A percentile compares a stretch with the other conserved stretches of the same genome.
Conservation (phyloP, 2,329 filamentous ascomycete species). For the Hortaea werneckii region DNA sequence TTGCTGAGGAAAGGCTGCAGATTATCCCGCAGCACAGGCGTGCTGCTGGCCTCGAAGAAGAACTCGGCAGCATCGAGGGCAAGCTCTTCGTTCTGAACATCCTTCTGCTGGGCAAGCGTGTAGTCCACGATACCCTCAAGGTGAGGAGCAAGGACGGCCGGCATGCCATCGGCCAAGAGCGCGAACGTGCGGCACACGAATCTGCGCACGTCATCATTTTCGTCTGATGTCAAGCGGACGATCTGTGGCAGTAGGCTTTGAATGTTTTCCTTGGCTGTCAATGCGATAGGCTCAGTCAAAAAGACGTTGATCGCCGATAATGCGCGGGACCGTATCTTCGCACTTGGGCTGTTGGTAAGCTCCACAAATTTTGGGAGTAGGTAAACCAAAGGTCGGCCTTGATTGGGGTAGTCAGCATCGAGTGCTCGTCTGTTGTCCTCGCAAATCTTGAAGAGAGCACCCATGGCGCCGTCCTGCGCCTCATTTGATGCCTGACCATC, state of each 20-base stretch:
- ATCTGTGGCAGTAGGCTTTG: conserved; percentile 74
- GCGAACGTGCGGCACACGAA: conserved; percentile 92
- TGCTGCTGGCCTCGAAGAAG: conserved; percentile 88
- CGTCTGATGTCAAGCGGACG: conserved; percentile 69
- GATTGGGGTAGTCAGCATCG: conserved; percentile 77
- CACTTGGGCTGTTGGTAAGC: conserved; percentile 65
- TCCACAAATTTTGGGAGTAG: conserved; percentile 85
- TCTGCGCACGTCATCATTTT: conserved; percentile 70
- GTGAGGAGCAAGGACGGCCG: conserved; percentile 83
- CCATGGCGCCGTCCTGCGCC: conserved; percentile 87
- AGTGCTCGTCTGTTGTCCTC: conserved; percentile 86
- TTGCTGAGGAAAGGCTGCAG: conserved; percentile 69
- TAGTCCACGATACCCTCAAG: conserved; percentile 84
- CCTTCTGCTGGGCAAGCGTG: conserved; percentile 79
- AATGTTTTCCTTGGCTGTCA: conserved; percentile 69
- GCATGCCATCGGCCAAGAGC: conserved; percentile 78
- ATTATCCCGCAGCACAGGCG: conserved; percentile 65
- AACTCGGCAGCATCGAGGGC: conserved; percentile 95
- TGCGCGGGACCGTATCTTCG: conserved; percentile 70
- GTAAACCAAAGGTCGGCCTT: conserved; percentile 68
- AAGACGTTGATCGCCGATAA: conserved; percentile 86
- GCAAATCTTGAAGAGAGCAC: conserved; percentile 86
- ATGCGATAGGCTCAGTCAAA: conserved; percentile 59
- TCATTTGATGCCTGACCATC: conserved; percentile 56
- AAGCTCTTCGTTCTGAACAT: conserved; percentile 71